Evolutionary conservation across 129 eudicot species (phyloP).

Genomic region (Chrysanthemum seticuspe): DNA sequence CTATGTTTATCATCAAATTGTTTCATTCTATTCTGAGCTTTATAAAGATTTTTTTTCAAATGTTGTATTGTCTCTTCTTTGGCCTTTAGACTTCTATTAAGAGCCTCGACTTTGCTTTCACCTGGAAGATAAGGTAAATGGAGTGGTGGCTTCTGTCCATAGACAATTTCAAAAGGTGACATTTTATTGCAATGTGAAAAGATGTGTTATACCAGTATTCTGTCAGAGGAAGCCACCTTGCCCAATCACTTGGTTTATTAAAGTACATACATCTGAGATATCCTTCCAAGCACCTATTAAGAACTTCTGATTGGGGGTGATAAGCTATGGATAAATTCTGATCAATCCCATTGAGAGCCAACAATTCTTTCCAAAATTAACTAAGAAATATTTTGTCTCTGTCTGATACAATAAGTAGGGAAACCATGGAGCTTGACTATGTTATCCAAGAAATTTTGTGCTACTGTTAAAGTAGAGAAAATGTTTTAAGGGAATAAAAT

Average conservation of each 20-base stretch:
- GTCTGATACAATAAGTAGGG: background rate
- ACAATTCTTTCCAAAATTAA: background rate
- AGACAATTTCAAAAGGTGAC: background rate
- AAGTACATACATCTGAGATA: background rate
- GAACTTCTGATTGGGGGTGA: conserved; percentile 2
- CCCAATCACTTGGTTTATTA: background rate
- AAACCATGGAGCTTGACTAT: conserved; percentile 17
- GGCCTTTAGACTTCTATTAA: background rate
- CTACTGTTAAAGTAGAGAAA: conserved; percentile 11
- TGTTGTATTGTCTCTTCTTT: background rate
- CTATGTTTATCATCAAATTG: background rate
- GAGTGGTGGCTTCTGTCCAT: background rate
- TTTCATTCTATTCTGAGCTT: background rate
- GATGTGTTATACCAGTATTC: background rate
- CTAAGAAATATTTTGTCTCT: conserved; percentile 9
- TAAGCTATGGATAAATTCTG: background rate
- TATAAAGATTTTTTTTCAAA: background rate
- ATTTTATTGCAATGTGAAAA: background rate
- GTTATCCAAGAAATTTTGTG: conserved; percentile 17
- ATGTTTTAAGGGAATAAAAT: conserved; percentile 15
- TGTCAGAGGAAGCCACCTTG: background rate
- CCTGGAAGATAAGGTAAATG: background rate
- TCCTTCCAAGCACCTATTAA: background rate
- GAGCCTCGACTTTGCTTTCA: background rate
- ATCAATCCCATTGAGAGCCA: background rate